Percentiles rank a stretch among this genome's conserved stretches.
Evolutionary conservation across 352 stramenopile species (phyloP).

Genomic region (Globisporangium iwayamae): DNA sequence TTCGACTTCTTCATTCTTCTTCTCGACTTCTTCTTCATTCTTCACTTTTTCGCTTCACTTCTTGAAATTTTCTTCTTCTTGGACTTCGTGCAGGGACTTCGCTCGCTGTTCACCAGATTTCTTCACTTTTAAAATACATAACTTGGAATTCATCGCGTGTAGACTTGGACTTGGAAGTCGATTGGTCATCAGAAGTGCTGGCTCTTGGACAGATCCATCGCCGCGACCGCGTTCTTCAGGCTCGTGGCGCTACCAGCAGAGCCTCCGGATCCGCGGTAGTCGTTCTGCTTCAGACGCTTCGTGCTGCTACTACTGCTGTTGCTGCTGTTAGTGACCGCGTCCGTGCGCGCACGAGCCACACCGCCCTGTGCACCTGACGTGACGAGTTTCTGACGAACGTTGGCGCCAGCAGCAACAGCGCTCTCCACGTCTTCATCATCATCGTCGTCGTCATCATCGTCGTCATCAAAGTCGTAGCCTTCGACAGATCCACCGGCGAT

Average conservation of each 20-base stretch:
- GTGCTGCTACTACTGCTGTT: not conserved
- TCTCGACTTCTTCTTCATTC: constrained; percentile 6
- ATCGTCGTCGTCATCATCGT: constrained; percentile 4
- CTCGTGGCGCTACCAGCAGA: not conserved
- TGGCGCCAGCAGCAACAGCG: constrained; percentile 1
- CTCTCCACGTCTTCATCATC: not conserved
- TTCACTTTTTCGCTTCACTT: constrained; percentile 6
- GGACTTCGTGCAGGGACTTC: not conserved
- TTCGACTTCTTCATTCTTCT: constrained; percentile 8
- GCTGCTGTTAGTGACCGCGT: not conserved
- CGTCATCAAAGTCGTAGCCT: constrained; percentile 9
- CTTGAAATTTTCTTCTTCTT: constrained; percentile 6
- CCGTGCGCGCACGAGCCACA: not conserved
- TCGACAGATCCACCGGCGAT: not conserved
- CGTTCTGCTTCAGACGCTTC: constrained; percentile 13
- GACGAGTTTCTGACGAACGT: not conserved
- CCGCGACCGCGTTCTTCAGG: constrained; percentile 15
- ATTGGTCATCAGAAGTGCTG: constrained; percentile 6
- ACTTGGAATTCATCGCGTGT: constrained; percentile 10
- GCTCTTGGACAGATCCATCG: constrained; percentile 17
- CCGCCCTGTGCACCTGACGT: not conserved
- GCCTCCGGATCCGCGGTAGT: constrained; percentile 1
- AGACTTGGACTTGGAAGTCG: not conserved
- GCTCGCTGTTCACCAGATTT: constrained; percentile 4
- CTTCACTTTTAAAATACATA: constrained; percentile 21